Evolutionary conservation across 805 yeast genomes (phyloP).

Genomic region (Phaffomyces thermotolerans): DNA sequence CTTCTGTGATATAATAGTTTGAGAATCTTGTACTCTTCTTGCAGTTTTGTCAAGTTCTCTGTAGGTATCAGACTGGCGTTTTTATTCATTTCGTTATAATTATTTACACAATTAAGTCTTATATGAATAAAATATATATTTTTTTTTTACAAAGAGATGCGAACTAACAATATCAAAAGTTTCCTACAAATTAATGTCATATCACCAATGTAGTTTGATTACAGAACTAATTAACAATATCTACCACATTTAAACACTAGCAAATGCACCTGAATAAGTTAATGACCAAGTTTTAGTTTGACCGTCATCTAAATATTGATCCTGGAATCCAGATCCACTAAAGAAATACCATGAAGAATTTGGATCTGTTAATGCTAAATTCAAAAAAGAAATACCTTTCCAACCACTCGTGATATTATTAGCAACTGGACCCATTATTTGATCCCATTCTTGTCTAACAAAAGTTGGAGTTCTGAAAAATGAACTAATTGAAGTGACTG

Average conservation of each 20-base stretch:
- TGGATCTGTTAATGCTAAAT: conserved; percentile 72
- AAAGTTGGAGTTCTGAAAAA: conserved; percentile 47
- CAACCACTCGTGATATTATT: conserved; percentile 55
- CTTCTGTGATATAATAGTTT: conserved; percentile 65
- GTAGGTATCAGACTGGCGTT: background rate
- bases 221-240: background rate
- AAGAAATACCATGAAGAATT: conserved; percentile 54
- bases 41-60: conserved; percentile 15
- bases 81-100: background rate
- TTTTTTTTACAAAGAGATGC: background rate
- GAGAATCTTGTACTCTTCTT: conserved; percentile 49
- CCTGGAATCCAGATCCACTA: conserved; percentile 43
- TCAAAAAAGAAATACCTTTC: conserved; percentile 66
- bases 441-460: conserved; percentile 59
- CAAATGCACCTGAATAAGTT: conserved; percentile 53
- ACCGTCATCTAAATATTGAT: conserved; percentile 66
- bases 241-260: conserved; percentile 1
- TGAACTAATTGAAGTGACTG: conserved; percentile 61
- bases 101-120: too few relatives aligned
- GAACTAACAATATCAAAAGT: background rate
- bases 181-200: background rate
- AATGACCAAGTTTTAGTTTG: conserved; percentile 85
- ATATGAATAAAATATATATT: background rate
- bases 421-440: conserved; percentile 37
- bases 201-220: background rate